These are phyloP conservation scores for Wickerhamomyces strasburgensis DNA, from an alignment of 805 yeast species.

Conservation along the genomic window DNA sequence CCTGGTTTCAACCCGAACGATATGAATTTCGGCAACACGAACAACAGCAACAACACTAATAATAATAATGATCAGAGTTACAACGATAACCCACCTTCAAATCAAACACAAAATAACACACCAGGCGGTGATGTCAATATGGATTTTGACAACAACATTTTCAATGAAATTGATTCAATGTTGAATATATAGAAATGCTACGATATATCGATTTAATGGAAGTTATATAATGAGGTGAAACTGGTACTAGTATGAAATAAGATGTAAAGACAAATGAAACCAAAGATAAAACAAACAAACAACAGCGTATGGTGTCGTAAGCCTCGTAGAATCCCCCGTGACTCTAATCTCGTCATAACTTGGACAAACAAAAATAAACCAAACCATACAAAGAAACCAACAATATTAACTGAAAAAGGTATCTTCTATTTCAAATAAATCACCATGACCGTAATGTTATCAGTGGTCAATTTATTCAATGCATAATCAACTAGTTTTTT, in stretches of 20 bases:
- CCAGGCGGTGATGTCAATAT: constrained; percentile 4
- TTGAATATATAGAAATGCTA: too few relatives aligned
- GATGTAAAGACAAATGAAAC: too few relatives aligned
- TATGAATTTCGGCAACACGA: constrained; percentile 1
- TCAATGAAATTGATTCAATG: constrained; percentile 25
- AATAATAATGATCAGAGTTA: background rate
- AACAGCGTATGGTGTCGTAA: background rate
- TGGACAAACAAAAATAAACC: too few relatives aligned
- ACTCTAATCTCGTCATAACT: background rate
- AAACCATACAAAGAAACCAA: too few relatives aligned
- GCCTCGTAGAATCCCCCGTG: background rate
- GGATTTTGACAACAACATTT: constrained; percentile 20
- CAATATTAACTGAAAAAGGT: background rate
- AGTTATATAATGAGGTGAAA: too few relatives aligned
- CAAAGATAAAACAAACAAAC: constrained; percentile 1
- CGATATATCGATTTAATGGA: too few relatives aligned
- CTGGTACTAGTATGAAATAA: too few relatives aligned
- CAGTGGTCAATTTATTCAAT: constrained; percentile 73
- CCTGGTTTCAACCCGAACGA: background rate
- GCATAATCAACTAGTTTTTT: constrained; percentile 66
- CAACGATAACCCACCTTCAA: background rate
- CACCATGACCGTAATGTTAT: constrained; percentile 92
- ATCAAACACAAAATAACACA: background rate
- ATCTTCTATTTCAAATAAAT: constrained; percentile 34
- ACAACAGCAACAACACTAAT: background rate